Percentiles rank a stretch among this genome's conserved stretches.
Conservation (phyloP, 2,329 filamentous ascomycete genomes). For the Fusarium pseudocircinatum region DNA sequence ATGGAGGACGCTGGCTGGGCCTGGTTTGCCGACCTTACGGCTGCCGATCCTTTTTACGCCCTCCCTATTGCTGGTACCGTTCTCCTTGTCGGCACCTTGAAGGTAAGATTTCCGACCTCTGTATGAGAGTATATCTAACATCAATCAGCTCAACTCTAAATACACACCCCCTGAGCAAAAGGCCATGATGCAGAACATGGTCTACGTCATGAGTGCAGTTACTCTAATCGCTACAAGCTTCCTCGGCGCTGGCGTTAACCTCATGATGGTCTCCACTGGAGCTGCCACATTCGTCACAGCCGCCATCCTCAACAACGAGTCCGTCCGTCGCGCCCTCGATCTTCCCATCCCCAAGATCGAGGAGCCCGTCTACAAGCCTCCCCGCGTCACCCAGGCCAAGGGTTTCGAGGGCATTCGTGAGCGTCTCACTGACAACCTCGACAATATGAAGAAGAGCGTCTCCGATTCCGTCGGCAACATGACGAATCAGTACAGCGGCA, state of each 20-base stretch:
- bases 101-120: slow-evolving; percentile 48
- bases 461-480: slow-evolving; percentile 47
- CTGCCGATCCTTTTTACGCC: slow-evolving; percentile 79
- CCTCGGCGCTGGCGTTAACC: slow-evolving; percentile 59
- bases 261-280: slow-evolving; percentile 57
- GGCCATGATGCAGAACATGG: slow-evolving; percentile 54
- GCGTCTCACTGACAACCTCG: slow-evolving; percentile 47
- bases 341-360: slow-evolving; percentile 50
- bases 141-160: slow-evolving; percentile 49
- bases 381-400: slow-evolving; percentile 39
- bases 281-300: slow-evolving; percentile 50
- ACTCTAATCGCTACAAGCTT: slow-evolving; percentile 58
- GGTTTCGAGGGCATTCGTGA: slow-evolving; percentile 44
- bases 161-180: slow-evolving; percentile 47
- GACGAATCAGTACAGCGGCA: slow-evolving; percentile 47
- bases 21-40: slow-evolving; percentile 84
- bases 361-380: slow-evolving; percentile 49
- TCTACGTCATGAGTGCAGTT: slow-evolving; percentile 54
- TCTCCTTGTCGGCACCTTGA: slow-evolving; percentile 66
- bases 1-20: slow-evolving; percentile 74
- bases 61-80: slow-evolving; percentile 71
- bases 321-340: slow-evolving; percentile 51
- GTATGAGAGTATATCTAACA: slow-evolving; percentile 22
- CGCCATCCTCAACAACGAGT: slow-evolving; percentile 50
- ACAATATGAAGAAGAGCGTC: slow-evolving; percentile 52